Conservation (phyloP, 352 stramenopile genomes). For the Lagenidium sp. region DNA sequence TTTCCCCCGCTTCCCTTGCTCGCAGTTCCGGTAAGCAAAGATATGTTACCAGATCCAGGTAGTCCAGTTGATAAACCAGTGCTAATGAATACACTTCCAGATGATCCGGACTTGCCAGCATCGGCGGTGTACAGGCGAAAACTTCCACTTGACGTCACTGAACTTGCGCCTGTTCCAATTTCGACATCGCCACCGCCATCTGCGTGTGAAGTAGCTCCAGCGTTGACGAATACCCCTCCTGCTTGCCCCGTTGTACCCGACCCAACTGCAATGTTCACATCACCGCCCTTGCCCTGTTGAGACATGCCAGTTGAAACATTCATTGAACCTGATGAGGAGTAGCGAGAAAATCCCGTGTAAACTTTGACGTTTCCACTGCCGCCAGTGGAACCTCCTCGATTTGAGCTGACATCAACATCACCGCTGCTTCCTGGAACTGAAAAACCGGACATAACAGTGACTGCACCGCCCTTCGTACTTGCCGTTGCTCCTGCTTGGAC, state of each 20-base stretch:
- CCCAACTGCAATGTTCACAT: conserved; percentile 46
- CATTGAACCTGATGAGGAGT: conserved; percentile 50
- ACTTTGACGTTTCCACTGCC: conserved; percentile 45
- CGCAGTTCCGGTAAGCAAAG: conserved; percentile 47
- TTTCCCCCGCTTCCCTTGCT: conserved; percentile 34
- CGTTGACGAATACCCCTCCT: conserved; percentile 31
- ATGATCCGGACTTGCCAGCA: conserved; percentile 47
- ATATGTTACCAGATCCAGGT: conserved; percentile 53
- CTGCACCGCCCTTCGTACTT: conserved; percentile 32
- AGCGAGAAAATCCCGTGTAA: conserved; percentile 31
- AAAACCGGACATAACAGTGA: conserved; percentile 34
- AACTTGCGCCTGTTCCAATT: conserved; percentile 44
- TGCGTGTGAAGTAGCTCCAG: conserved; percentile 26
- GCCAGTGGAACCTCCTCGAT: conserved; percentile 29
- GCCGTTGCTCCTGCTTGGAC: conserved; percentile 40
- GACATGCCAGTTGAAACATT: conserved; percentile 59
- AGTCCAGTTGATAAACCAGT: conserved; percentile 43
- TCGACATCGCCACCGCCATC: conserved; percentile 43
- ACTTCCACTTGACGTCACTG: conserved; percentile 35
- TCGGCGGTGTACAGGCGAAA: conserved; percentile 36
- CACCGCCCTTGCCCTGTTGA: conserved; percentile 34
- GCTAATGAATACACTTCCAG: conserved; percentile 61
- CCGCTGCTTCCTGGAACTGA: conserved; percentile 39
- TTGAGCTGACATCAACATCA: conserved; percentile 50
- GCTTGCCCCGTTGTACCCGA: conserved; percentile 27